Conservation (phyloP, 345 rosid genomes). For the Trapa incisa region DNA sequence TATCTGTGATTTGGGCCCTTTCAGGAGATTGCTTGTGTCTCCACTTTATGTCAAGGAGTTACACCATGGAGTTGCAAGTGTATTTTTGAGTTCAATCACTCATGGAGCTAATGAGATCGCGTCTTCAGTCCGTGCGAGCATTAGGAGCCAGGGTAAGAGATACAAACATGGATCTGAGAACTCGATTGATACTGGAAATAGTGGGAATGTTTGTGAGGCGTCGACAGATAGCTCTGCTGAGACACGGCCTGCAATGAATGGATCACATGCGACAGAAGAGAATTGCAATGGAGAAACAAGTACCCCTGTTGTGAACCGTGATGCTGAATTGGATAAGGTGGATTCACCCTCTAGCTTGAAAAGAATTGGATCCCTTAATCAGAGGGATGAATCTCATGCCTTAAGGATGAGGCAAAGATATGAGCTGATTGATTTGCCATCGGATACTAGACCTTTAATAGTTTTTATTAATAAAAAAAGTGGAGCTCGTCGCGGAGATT, state of each 20-base stretch:
- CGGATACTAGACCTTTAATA: slow-evolving; percentile 72
- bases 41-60: slow-evolving; percentile 78
- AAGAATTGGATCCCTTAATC: slow-evolving; percentile 55
- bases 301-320: slow-evolving; percentile 20
- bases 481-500: slow-evolving; percentile 74
- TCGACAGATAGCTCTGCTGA: slow-evolving; percentile 55
- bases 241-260: slow-evolving; percentile 28
- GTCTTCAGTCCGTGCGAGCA: slow-evolving; percentile 83
- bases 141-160: slow-evolving; percentile 81
- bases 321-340: slow-evolving; percentile 27
- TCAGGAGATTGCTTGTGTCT: slow-evolving; percentile 70
- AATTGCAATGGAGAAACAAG: slow-evolving; percentile 28
- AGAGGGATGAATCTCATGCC: slow-evolving; percentile 62
- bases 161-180: slow-evolving; percentile 53
- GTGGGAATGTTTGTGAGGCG: slow-evolving; percentile 40
- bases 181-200: slow-evolving; percentile 41
- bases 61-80: slow-evolving; percentile 43
- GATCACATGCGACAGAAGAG: slow-evolving; percentile 34
- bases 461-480: slow-evolving; percentile 89
- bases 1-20: slow-evolving; percentile 75
- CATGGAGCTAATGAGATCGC: slow-evolving; percentile 97
- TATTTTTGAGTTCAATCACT: slow-evolving; percentile 80
- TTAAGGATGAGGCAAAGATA: slow-evolving; percentile 59
- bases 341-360: slow-evolving; percentile 7
- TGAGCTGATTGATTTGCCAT: slow-evolving; percentile 63